phyloP scores from a whole-genome alignment of 495 filamentous ascomycete genomes.

The Hypoxylon lienhwacheense region DNA sequence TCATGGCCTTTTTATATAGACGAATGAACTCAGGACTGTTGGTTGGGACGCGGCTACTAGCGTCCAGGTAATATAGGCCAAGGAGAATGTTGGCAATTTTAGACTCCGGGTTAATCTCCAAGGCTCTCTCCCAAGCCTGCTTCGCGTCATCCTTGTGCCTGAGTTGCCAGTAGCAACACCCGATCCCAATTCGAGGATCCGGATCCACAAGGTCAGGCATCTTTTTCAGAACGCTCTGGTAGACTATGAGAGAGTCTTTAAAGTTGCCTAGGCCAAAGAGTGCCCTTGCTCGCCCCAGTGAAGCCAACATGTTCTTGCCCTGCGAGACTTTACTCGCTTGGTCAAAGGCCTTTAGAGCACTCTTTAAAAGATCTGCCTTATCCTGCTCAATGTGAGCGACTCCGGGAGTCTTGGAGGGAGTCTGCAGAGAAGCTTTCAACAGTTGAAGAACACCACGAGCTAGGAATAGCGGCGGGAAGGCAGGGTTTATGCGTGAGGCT shows the following conservation, averaged over 20 bases:
- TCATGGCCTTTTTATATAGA: constrained; percentile 91
- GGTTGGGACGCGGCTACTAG: constrained; percentile 76
- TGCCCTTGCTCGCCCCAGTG: constrained; percentile 81
- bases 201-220: constrained; percentile 90
- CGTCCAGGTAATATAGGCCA: constrained; percentile 82
- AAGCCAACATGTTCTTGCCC: constrained; percentile 85
- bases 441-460: constrained; percentile 90
- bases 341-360: constrained; percentile 88
- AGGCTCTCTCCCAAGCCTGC: constrained; percentile 80
- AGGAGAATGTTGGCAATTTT: constrained; percentile 90
- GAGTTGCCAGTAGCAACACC: constrained; percentile 93
- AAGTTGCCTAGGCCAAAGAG: constrained; percentile 82
- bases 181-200: constrained; percentile 91
- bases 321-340: constrained; percentile 82
- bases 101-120: constrained; percentile 84
- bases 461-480: constrained; percentile 83
- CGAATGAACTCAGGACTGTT: constrained; percentile 72
- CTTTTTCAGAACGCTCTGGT: constrained; percentile 81
- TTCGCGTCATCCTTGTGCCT: constrained; percentile 92
- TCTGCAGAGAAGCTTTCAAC: constrained; percentile 80
- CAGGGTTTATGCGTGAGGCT: constrained; percentile 87
- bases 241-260: constrained; percentile 75
- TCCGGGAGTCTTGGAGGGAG: constrained; percentile 65
- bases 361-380: constrained; percentile 74
- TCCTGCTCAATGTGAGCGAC: constrained; percentile 70